phyloP scores from a whole-genome alignment of 768 basidiomycete species.

The Xanthoconium purpureum region DNA sequence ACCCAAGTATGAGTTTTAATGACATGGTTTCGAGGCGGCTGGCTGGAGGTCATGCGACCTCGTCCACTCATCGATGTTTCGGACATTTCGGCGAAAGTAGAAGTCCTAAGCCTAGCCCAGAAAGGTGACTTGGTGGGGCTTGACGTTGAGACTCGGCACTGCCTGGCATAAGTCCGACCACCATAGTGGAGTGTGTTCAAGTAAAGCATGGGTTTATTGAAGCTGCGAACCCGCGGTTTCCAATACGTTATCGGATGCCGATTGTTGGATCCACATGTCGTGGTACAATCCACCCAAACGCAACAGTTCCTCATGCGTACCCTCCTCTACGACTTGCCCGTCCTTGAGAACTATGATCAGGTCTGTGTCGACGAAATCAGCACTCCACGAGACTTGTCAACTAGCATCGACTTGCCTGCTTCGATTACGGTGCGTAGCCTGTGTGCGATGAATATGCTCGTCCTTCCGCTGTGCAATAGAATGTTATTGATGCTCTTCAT shows the following conservation, averaged over 20 bases:
- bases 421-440: conserved; percentile 86
- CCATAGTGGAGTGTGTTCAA: background rate
- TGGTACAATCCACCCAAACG: conserved; percentile 66
- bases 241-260: conserved; percentile 35
- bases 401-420: conserved; percentile 54
- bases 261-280: conserved; percentile 82
- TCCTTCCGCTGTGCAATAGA: conserved; percentile 73
- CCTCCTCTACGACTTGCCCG: conserved; percentile 89
- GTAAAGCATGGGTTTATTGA: background rate
- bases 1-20: no score
- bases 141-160: no score
- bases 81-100: no score
- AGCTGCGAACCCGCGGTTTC: conserved; percentile 13
- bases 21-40: background rate
- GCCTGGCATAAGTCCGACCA: no score
- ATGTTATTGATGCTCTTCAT: conserved; percentile 90
- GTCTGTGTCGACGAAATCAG: conserved; percentile 44
- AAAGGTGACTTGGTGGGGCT: background rate
- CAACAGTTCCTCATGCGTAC: conserved; percentile 87
- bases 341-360: conserved; percentile 91
- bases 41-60: background rate
- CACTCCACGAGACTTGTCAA: background rate
- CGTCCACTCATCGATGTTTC: no score
- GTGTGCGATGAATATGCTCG: conserved; percentile 97
- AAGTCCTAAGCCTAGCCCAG: no score